Base-by-base conservation (phyloP, 495 filamentous ascomycete genomes). In the Entonaema liquescens region DNA sequence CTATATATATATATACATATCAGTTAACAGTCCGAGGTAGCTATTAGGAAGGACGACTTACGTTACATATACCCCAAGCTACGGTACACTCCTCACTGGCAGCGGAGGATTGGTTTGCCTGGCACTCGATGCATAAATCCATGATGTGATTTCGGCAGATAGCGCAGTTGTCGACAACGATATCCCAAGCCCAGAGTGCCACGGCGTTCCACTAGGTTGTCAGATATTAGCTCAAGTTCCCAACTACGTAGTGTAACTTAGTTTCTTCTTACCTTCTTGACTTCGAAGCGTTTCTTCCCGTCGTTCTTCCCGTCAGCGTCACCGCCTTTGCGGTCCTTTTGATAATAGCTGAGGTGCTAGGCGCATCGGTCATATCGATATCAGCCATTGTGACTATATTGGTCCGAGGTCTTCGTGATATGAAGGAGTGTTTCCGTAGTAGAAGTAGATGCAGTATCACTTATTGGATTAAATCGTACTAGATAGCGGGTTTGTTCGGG, bases 131-230 rank as follows among this genome's bases (percentile, higher is more conserved):
- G 79, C 94, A 99, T 28, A 99, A 84, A 79, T 99, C 95, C 95
- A 99, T 99, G 79, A 99, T 99, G 78, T 99, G 95, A 76, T 99
- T 99, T 73, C 95, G 89, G 83, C 95, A 99, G 76, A 99, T 99
- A 65, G 95, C 95, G 79, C 95, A 99, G 85, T 99, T 99, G 83
- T 99, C 95, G 58, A 99, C 95, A 12, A 99, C 95, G 59, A 99
- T 99, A 80, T 99, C 95, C 95, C 95, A 99, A 1, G 95, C 96
- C 95, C 95, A 99, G 2, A 99, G 85, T 35, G 95, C 93, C n/a
- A 99, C 95, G 1, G 96, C 95, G 72, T 98, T 98, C 95, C 95
- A 99, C 94, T 98, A 68, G 15, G 12, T 29, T 29, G 19, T 40
- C 50, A 25, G 21, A 76, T 70, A 19, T 74, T 65, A 68, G 76